A percentile compares a stretch with the other conserved stretches of the same genome.
phyloP scores from a whole-genome alignment of 225 moss, liverwort and hornwort genomes.

The Marchantia paleacea region DNA sequence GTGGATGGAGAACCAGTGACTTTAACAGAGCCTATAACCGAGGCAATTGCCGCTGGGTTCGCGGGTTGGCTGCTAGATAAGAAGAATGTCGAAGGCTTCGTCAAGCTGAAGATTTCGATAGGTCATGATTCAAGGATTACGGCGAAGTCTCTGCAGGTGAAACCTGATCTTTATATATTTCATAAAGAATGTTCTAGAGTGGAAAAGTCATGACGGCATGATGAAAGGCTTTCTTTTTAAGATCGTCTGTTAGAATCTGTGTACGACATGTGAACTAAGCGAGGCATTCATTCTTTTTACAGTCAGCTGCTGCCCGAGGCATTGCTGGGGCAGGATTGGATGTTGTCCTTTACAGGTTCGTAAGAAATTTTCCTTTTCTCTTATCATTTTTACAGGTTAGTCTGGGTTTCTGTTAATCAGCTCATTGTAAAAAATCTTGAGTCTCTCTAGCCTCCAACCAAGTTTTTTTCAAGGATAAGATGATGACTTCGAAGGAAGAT shows the following conservation, averaged over 20 bases:
- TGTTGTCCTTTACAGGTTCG: constrained; percentile 85
- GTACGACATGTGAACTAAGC: neutral
- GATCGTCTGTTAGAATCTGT: neutral
- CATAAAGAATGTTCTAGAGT: neutral
- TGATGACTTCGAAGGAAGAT: neutral
- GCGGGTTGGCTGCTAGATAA: constrained; percentile 77
- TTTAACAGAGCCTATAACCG: constrained; percentile 69
- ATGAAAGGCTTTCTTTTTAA: neutral
- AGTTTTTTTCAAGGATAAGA: neutral
- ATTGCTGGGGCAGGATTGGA: constrained; percentile 65
- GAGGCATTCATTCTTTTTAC: constrained; percentile 27
- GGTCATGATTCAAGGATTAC: constrained; percentile 95
- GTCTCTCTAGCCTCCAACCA: too few relatives aligned
- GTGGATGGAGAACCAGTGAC: constrained; percentile 90
- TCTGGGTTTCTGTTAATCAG: too few relatives aligned
- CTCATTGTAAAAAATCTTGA: too few relatives aligned
- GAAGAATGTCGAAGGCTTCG: constrained; percentile 57
- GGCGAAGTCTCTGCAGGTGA: constrained; percentile 80
- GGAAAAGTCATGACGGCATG: neutral
- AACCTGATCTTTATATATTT: neutral
- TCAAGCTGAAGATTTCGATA: constrained; percentile 59
- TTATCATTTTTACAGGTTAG: neutral
- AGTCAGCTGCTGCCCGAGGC: constrained; percentile 88
- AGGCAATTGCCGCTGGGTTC: constrained; percentile 89
- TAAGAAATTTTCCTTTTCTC: neutral